Percentiles rank a stretch among this genome's conserved stretches.
phyloP scores from a whole-genome alignment of 2,329 filamentous ascomycete genomes.

The Zymoseptoria tritici region DNA sequence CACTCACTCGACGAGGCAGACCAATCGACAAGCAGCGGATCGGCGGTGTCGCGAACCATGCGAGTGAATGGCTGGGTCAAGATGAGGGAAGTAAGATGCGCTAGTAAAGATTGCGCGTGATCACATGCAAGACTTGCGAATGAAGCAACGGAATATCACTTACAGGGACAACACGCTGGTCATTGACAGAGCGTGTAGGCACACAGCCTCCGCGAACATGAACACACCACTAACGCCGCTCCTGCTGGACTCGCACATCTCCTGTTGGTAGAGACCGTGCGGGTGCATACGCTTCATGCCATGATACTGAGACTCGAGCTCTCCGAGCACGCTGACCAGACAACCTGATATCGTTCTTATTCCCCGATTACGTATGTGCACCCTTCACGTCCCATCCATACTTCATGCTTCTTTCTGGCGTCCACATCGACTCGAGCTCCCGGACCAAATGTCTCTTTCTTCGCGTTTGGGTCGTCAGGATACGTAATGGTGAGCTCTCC shows the following conservation, averaged over 20 bases:
- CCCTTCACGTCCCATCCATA: conserved; percentile 59
- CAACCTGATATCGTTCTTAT: conserved; percentile 1
- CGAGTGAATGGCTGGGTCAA: not conserved
- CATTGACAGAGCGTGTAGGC: not conserved
- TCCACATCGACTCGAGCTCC: conserved; percentile 61
- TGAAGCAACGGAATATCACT: not conserved
- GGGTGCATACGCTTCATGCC: not conserved
- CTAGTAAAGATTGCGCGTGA: not conserved
- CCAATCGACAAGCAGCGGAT: not conserved
- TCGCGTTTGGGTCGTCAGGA: conserved; percentile 49
- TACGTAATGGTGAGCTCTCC: conserved; percentile 62
- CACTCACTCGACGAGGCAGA: not conserved
- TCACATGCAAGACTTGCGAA: not conserved
- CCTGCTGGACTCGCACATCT: not conserved
- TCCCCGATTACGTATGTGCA: conserved; percentile 44
- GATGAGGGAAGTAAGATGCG: not conserved
- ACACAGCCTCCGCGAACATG: not conserved
- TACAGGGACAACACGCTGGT: not conserved
- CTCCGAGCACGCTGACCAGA: not conserved
- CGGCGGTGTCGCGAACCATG: not conserved
- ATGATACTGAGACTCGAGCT: not conserved
- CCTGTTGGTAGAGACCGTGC: not conserved
- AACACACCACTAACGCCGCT: not conserved
- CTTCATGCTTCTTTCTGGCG: conserved; percentile 57
- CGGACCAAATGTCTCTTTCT: conserved; percentile 52